phyloP scores from a whole-genome alignment of 139 green algal species.

The Ostreobium quekettii region DNA sequence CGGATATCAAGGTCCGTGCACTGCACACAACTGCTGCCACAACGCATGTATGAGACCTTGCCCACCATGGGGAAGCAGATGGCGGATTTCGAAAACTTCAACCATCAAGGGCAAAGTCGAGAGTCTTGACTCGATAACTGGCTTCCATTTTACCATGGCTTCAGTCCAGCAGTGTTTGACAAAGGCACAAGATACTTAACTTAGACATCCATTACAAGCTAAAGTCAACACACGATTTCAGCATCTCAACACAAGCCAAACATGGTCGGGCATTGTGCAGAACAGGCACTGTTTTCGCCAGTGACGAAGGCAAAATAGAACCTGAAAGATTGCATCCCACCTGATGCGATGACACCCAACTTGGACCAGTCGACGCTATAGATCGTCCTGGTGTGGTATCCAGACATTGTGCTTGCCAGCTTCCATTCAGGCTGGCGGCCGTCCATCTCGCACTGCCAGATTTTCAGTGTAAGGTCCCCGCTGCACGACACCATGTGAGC shows the following conservation, averaged over 20 bases:
- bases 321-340: too few relatives aligned
- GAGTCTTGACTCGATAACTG: neutral
- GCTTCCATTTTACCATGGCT: neutral
- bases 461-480: conserved; percentile 68
- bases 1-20: neutral
- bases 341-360: conserved; percentile 49
- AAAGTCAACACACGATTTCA: neutral
- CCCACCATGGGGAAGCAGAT: too few relatives aligned
- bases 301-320: neutral
- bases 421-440: conserved; percentile 27
- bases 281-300: neutral
- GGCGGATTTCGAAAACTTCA: conserved; percentile 6
- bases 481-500: conserved; percentile 68
- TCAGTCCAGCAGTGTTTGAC: neutral
- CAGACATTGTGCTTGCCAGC: conserved; percentile 42
- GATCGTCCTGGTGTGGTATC: conserved; percentile 65
- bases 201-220: conserved; percentile 2
- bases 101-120: neutral
- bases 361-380: conserved; percentile 68
- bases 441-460: conserved; percentile 37
- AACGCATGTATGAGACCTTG: neutral
- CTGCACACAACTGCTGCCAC: too few relatives aligned
- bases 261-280: neutral
- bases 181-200: neutral
- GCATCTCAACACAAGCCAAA: neutral